phyloP scores from a whole-genome alignment of 116 monocot genomes.

The Iris pallida region DNA sequence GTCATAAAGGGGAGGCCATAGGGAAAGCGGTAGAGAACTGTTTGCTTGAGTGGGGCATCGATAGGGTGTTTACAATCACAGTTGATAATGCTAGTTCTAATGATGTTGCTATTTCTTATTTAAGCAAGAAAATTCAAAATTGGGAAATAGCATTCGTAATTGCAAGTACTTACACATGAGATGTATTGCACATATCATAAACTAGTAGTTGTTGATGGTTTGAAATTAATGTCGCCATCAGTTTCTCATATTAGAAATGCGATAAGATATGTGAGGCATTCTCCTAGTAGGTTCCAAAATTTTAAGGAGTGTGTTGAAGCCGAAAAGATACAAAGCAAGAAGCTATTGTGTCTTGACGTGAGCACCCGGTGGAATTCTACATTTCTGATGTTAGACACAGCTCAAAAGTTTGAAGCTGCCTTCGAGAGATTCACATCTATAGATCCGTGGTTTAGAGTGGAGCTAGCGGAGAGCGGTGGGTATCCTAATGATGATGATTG shows the following conservation, averaged over 20 bases:
- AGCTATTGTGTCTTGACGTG: background rate
- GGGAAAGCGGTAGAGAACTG: background rate
- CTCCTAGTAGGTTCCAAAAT: background rate
- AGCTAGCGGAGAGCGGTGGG: background rate
- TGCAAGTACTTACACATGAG: background rate
- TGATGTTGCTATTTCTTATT: background rate
- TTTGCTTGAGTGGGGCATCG: background rate
- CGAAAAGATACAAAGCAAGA: background rate
- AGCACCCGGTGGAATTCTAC: background rate
- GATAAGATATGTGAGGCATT: background rate
- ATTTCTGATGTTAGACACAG: background rate
- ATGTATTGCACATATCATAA: background rate
- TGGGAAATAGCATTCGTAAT: background rate
- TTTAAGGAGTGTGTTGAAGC: background rate
- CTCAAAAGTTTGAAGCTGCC: background rate
- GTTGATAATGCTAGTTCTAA: constrained; percentile 8
- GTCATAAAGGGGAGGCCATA: background rate
- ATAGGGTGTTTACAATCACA: background rate
- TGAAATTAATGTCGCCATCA: too few relatives aligned
- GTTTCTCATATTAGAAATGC: background rate
- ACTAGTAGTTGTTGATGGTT: background rate
- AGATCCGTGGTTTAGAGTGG: background rate
- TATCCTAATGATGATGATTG: background rate
- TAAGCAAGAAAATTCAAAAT: background rate
- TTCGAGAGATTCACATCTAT: background rate